A percentile compares a stretch with the other conserved stretches of the same genome.
Evolutionary conservation across 768 basidiomycete species (phyloP).

Genomic region (Pisolithus tinctorius): DNA sequence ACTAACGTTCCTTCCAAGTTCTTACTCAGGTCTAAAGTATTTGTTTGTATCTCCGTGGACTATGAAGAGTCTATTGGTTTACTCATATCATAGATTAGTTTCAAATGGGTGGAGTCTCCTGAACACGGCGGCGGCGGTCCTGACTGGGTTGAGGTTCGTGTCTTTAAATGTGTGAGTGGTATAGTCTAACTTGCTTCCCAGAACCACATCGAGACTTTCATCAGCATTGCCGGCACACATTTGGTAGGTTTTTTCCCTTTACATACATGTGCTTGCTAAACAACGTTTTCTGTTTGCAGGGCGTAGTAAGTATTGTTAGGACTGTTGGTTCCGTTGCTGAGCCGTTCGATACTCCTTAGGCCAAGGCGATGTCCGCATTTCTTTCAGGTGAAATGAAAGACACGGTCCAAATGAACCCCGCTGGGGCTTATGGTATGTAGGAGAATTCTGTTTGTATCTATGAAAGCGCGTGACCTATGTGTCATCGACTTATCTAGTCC

Average conservation of each 20-base stretch:
- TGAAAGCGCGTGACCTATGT: neutral
- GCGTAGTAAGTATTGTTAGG: slow-evolving; percentile 51
- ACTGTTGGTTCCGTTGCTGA: neutral
- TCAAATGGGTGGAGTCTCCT: slow-evolving; percentile 96
- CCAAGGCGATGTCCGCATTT: slow-evolving; percentile 94
- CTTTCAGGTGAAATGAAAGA: slow-evolving; percentile 95
- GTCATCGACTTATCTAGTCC: slow-evolving; percentile 36
- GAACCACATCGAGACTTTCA: slow-evolving; percentile 81
- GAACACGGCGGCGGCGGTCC: slow-evolving; percentile 75
- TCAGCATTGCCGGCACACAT: slow-evolving; percentile 83
- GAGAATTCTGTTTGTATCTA: neutral
- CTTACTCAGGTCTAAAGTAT: slow-evolving; percentile 45
- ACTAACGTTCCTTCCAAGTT: slow-evolving; percentile 1
- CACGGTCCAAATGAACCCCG: slow-evolving; percentile 79
- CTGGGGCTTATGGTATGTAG: slow-evolving; percentile 62
- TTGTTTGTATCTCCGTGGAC: slow-evolving; percentile 51
- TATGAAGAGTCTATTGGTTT: neutral
- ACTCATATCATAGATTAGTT: slow-evolving; percentile 35
- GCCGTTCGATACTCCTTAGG: slow-evolving; percentile 33
- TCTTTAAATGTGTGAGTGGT: slow-evolving; percentile 2
- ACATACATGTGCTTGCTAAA: neutral
- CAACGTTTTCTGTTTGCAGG: slow-evolving; percentile 34
- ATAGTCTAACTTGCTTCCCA: slow-evolving; percentile 19
- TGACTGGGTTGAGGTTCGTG: slow-evolving; percentile 80
- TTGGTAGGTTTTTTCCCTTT: slow-evolving; percentile 41